A percentile compares a stretch with the other conserved stretches of the same genome.
Conservation (phyloP, 2,329 filamentous ascomycete genomes). For the Aspergillus proliferans region DNA sequence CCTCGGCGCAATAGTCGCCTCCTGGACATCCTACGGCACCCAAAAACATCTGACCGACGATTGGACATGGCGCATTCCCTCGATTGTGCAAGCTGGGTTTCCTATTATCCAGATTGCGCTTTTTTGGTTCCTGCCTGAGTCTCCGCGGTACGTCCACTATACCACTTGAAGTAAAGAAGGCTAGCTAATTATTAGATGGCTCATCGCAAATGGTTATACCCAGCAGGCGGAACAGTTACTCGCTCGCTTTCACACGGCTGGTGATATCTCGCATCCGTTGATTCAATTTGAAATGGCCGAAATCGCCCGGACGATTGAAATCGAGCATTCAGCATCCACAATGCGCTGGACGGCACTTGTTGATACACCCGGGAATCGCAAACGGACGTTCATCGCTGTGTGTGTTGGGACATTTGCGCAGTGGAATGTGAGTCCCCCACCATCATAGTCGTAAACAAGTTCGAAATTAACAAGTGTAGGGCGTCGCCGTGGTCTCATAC, state of each 20-base stretch:
- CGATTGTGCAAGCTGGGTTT: constrained; percentile 14
- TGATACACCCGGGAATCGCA: constrained; percentile 17
- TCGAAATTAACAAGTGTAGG: not conserved
- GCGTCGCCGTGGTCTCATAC: constrained; percentile 31
- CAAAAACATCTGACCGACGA: constrained; percentile 11
- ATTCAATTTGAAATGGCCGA: constrained; percentile 21
- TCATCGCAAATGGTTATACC: constrained; percentile 15
- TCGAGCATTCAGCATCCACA: constrained; percentile 11
- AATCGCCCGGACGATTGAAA: constrained; percentile 15
- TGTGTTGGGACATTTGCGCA: constrained; percentile 15
- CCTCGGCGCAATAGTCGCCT: constrained; percentile 14
- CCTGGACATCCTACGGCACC: constrained; percentile 11
- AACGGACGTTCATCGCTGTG: constrained; percentile 20
- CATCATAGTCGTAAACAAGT: not conserved
- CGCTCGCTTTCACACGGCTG: constrained; percentile 15
- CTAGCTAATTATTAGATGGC: constrained; percentile 12
- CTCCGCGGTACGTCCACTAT: constrained; percentile 7
- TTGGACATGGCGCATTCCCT: constrained; percentile 23
- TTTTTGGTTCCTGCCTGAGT: constrained; percentile 16
- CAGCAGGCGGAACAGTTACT: constrained; percentile 16
- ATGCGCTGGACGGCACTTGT: constrained; percentile 11
- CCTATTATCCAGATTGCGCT: constrained; percentile 15
- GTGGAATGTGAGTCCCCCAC: constrained; percentile 17
- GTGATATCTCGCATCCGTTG: constrained; percentile 11
- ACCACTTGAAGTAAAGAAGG: not conserved